Evolutionary conservation across 73 alveolate species (phyloP).

Genomic region (Tetrahymena thermophila): DNA sequence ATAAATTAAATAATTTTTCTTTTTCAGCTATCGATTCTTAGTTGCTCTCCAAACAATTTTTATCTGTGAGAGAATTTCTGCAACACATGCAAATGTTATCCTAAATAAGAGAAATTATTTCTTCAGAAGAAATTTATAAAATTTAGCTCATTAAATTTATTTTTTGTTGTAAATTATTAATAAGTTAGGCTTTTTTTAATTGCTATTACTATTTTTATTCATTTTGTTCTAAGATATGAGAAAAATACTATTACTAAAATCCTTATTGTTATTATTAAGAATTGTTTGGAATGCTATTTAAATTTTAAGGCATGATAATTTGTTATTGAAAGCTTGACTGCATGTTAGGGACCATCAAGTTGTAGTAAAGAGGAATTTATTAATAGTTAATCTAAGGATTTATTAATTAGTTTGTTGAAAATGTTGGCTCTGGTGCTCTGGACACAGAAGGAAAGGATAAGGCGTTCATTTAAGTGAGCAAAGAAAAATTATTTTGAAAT

Average conservation of each 20-base stretch:
- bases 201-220: background rate
- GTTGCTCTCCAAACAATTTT: background rate
- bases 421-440: background rate
- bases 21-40: background rate
- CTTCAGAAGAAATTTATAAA: background rate
- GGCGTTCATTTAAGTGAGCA: background rate
- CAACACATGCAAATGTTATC: background rate
- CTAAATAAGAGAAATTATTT: background rate
- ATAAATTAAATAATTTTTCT: background rate
- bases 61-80: background rate
- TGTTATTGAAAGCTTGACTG: background rate
- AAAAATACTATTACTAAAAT: too few relatives aligned
- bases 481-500: too few relatives aligned
- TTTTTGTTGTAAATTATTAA: background rate
- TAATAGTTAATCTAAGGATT: background rate
- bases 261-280: background rate
- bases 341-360: background rate
- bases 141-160: background rate
- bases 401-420: background rate
- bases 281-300: background rate
- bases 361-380: background rate
- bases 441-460: background rate
- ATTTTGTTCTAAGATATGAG: background rate
- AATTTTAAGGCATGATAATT: background rate
- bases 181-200: background rate